Base-by-base conservation (phyloP, 306 rosid genomes). In the Abrus pulchellus region DNA sequence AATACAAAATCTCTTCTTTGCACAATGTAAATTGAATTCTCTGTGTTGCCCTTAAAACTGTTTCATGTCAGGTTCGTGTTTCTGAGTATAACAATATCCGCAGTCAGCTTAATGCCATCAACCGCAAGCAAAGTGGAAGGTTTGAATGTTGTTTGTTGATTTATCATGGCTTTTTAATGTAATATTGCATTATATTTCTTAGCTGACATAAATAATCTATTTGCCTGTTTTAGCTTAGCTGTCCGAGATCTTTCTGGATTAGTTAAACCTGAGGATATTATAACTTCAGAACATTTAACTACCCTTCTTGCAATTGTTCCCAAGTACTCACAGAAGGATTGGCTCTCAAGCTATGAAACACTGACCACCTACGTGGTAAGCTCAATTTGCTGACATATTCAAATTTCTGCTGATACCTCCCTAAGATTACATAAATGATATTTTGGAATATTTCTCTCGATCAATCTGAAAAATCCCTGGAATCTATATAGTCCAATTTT, bases 41-140 rank as follows among this genome's bases (percentile, higher is more conserved):
- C 50, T 60, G 9, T 70, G 40, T 57, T 13, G 53, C 3, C 65
- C 50, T 65, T 75, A 57, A 57, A 68, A 14, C 29, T 74, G 27
- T 72, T 73, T 73, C 36, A 12, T 86, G 67, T 45, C 80, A 91
- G 96, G 91, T 93, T 80, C 96, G 97, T 5, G 89, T 89, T 54
- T 85, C 96, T 69, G 97, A 93, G 89, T 91, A 89, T 76, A 91
- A 83, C 84, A 93, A 88, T 52, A 84, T 93, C 80, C 88, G 97
- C 55, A 88, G 96, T 84, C 94, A 89, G 81, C 90, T 93, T 38
- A 93, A 91, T 87, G 92, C 96, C 80, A 91, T 91, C 82, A 93
- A 91, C 80, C 76, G 93, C 68, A 93, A 93, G 89, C 97, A 93
- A 88, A 87, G 88, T 81, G 97, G 97, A 85, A 93, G 96, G 97